These are phyloP conservation scores for Psilocybe sp. DNA, from an alignment of 768 basidiomycete genomes.

Conservation along the genomic window DNA sequence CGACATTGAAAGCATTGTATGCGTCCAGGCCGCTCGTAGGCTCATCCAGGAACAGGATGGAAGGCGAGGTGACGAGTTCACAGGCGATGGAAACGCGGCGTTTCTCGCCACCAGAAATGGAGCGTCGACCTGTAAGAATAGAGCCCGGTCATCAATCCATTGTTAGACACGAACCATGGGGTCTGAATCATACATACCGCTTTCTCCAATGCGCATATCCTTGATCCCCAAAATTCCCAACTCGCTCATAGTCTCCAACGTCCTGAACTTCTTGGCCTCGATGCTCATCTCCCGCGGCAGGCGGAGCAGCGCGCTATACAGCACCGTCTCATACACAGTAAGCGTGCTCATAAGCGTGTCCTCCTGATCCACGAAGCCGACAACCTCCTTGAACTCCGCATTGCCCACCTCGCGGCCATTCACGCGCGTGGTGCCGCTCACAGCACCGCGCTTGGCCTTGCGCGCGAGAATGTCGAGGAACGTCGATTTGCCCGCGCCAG, in stretches of 20 bases:
- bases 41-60: slow-evolving; percentile 94
- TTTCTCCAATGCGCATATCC: slow-evolving; percentile 86
- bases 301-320: slow-evolving; percentile 89
- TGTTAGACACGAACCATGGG: not conserved
- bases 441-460: slow-evolving; percentile 79
- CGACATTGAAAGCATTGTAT: slow-evolving; percentile 93
- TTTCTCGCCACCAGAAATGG: slow-evolving; percentile 98
- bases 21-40: slow-evolving; percentile 96
- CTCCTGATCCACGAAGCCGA: slow-evolving; percentile 97
- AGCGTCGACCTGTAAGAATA: slow-evolving; percentile 61
- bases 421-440: slow-evolving; percentile 73
- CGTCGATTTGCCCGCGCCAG: slow-evolving; percentile 95
- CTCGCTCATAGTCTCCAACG: slow-evolving; percentile 94
- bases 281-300: slow-evolving; percentile 93
- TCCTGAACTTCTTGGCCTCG: slow-evolving; percentile 92
- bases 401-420: slow-evolving; percentile 81
- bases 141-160: slow-evolving; percentile 1
- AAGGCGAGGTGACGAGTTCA: slow-evolving; percentile 95
- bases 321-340: slow-evolving; percentile 96
- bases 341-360: slow-evolving; percentile 96
- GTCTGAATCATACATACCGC: slow-evolving; percentile 47
- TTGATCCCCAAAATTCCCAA: slow-evolving; percentile 90
- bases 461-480: slow-evolving; percentile 94
- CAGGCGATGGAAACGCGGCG: slow-evolving; percentile 96
- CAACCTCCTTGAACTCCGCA: slow-evolving; percentile 76